Conservation (phyloP, 2,329 filamentous ascomycete genomes). For the Sclerotiophoma versabilis region DNA sequence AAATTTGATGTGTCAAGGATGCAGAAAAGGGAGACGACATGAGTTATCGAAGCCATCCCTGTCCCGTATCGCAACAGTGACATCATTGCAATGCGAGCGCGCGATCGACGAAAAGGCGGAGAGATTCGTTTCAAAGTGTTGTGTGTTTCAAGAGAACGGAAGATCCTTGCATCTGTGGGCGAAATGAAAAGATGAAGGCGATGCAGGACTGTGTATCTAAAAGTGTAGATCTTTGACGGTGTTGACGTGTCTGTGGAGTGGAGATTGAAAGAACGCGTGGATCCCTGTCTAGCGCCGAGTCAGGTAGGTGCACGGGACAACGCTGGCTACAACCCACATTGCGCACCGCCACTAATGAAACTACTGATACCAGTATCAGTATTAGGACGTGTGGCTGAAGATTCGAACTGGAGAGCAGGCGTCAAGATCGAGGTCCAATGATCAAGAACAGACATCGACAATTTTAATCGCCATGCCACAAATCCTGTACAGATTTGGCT, state of each 20-base stretch:
- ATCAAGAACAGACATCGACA: too few species aligned
- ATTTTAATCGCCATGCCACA: too few species aligned
- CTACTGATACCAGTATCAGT: not conserved
- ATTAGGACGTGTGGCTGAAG: too few species aligned
- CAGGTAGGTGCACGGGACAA: not conserved
- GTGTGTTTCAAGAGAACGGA: slow-evolving; percentile 2
- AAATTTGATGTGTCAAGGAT: slow-evolving; percentile 4
- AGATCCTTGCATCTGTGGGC: not conserved
- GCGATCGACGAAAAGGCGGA: slow-evolving; percentile 11
- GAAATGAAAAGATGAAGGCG: not conserved
- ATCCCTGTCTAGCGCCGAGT: slow-evolving; percentile 15
- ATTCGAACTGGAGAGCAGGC: too few species aligned
- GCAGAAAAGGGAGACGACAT: slow-evolving; percentile 3
- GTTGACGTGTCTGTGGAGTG: slow-evolving; percentile 16
- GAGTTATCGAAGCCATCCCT: slow-evolving; percentile 7
- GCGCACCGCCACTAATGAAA: slow-evolving; percentile 6
- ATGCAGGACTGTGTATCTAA: slow-evolving; percentile 4
- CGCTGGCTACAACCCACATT: not conserved
- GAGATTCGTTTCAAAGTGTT: slow-evolving; percentile 2
- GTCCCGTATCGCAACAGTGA: not conserved
- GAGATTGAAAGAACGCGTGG: not conserved
- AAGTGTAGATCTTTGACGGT: slow-evolving; percentile 16
- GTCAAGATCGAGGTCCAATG: too few species aligned
- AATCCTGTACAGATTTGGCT: slow-evolving; percentile 7
- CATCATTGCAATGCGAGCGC: slow-evolving; percentile 11